phyloP scores from a whole-genome alignment of 2,329 filamentous ascomycete species.

The Trichophyton benhamiae region DNA sequence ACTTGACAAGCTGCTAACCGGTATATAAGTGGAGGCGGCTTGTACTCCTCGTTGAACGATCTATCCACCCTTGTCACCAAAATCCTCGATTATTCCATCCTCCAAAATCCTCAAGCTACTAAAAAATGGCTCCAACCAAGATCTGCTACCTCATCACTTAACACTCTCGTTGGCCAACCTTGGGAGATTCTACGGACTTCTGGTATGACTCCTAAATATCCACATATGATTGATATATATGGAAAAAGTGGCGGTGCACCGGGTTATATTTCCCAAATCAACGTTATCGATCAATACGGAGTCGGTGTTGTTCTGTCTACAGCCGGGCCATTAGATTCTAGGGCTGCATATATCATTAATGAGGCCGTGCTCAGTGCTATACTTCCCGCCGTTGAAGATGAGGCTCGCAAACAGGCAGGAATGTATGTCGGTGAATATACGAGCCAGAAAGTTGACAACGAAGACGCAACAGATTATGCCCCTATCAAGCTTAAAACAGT shows the following conservation, averaged over 20 bases:
- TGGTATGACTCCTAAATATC: conserved; percentile 18
- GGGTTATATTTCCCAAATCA: conserved; percentile 27
- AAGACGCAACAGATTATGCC: not conserved
- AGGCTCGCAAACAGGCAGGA: conserved; percentile 18
- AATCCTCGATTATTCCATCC: conserved; percentile 20
- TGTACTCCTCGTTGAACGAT: conserved; percentile 27
- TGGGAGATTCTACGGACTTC: conserved; percentile 28
- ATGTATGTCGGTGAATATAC: conserved; percentile 12
- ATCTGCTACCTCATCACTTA: conserved; percentile 21
- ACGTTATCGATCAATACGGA: conserved; percentile 28
- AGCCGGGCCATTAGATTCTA: conserved; percentile 18
- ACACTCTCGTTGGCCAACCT: conserved; percentile 26
- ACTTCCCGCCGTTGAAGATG: conserved; percentile 20
- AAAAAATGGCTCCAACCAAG: conserved; percentile 27
- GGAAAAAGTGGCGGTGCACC: conserved; percentile 27
- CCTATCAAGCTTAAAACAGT: conserved; percentile 7
- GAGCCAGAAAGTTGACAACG: not conserved
- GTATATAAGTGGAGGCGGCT: conserved; percentile 22
- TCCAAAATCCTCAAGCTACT: conserved; percentile 17
- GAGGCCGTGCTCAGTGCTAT: conserved; percentile 21
- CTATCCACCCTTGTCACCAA: conserved; percentile 20
- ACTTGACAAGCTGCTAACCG: not conserved
- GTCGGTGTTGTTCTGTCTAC: conserved; percentile 23
- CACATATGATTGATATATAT: conserved; percentile 24
- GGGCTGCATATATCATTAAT: conserved; percentile 17